Base-by-base conservation (phyloP, 768 basidiomycete species). In the Tricholoma saponaceum region DNA sequence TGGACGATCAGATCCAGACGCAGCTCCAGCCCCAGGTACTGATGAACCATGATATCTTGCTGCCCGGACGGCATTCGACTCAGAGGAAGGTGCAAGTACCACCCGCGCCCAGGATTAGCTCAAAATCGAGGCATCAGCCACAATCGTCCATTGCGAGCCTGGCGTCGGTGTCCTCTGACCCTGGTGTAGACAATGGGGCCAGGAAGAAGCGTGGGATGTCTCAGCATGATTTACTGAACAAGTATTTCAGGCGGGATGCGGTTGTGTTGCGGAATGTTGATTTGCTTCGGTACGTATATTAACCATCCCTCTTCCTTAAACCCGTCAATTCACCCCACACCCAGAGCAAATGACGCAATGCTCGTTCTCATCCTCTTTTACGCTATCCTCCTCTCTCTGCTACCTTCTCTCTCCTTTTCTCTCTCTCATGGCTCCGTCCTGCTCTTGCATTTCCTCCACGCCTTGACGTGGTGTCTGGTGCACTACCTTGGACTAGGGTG, bases 161-260 rank as follows among this genome's bases (percentile, higher is more conserved):
- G 4, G 5, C 23, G 12, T 72, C 71, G 0, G 52, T 62, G 5
- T 75, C 70, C 7, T 66, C 69, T 14, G 65, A 63, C 44, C 64
- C 57, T 49, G 58, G 56, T n/a, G 60, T 50, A 44, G 23, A 46
- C 39, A 50, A n/a, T n/a, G 9, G n/a, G 5, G 13, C 44, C 44
- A 50, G 47, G 25, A 43, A 56, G 58, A 72, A 67, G 54, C 78
- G 72, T 54, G 58, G 69, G 0, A 62, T 80, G 18, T 91, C 94
- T 1, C 86, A 93, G 67, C 95, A 97, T 70, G 97, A 98, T 68
- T 74, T 99, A 37, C 75, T 92, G 61, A 87, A 91, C 72, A 83
- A 86, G 64, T 99, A 94, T 72, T 98, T 99, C 79, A 75, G 90
- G 55, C 84, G 92, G 59, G 97, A 98, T 67, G 79, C 86, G 2